Percentiles rank a stretch among this genome's conserved stretches.
Evolutionary conservation across 2,329 filamentous ascomycete species (phyloP).

Genomic region (Coniochaeta sp.): DNA sequence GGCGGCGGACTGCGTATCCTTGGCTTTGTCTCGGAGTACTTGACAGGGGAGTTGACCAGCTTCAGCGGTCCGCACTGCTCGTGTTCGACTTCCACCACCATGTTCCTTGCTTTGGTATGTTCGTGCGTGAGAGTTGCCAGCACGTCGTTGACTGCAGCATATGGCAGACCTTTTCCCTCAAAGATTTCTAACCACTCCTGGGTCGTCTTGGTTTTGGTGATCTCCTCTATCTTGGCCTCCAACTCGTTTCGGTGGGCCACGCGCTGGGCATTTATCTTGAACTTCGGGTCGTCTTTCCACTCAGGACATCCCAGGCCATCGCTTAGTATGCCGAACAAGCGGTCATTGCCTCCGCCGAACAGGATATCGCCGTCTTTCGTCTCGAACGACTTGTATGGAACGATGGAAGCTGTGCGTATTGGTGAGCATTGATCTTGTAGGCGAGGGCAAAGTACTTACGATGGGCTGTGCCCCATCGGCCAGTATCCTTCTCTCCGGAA

Average conservation of each 20-base stretch:
- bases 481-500: conserved; percentile 78
- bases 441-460: conserved; percentile 43
- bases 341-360: conserved; percentile 66
- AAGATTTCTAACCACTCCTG: conserved; percentile 80
- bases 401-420: conserved; percentile 75
- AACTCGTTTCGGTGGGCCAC: conserved; percentile 69
- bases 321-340: conserved; percentile 59
- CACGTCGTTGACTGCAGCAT: conserved; percentile 87
- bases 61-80: conserved; percentile 76
- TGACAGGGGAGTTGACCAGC: conserved; percentile 89
- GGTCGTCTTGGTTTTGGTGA: conserved; percentile 72
- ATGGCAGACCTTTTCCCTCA: conserved; percentile 90
- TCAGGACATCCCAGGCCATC: conserved; percentile 49
- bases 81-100: conserved; percentile 87
- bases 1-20: conserved; percentile 73
- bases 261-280: conserved; percentile 52
- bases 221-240: conserved; percentile 69
- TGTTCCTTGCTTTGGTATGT: conserved; percentile 76
- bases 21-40: conserved; percentile 79
- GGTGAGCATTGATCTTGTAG: not conserved
- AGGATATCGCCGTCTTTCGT: conserved; percentile 66
- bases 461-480: conserved; percentile 94
- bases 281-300: conserved; percentile 54
- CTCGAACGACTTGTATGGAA: conserved; percentile 83
- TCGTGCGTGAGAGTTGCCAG: conserved; percentile 75